Conservation (phyloP, 2,329 filamentous ascomycete species). For the Beauveria rudraprayagi region DNA sequence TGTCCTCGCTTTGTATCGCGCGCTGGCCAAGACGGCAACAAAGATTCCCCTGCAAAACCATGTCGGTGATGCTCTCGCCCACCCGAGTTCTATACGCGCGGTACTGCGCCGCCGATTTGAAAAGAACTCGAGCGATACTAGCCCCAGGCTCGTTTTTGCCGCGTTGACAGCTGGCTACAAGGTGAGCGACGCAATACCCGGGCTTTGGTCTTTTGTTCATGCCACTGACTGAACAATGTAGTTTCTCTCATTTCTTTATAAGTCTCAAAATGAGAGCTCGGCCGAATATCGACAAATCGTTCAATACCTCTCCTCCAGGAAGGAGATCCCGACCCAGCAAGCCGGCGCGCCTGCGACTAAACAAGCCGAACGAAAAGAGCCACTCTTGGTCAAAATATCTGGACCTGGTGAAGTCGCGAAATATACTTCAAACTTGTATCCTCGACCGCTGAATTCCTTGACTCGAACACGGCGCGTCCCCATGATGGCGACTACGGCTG, state of each 20-base stretch:
- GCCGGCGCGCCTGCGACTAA: not conserved
- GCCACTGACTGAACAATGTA: slow-evolving; percentile 13
- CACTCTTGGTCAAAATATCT: slow-evolving; percentile 28
- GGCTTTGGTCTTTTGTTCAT: not conserved
- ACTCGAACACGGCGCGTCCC: slow-evolving; percentile 48
- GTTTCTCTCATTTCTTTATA: slow-evolving; percentile 34
- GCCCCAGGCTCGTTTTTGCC: slow-evolving; percentile 50
- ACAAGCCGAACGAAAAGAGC: slow-evolving; percentile 19
- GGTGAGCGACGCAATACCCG: slow-evolving; percentile 26
- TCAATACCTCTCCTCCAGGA: slow-evolving; percentile 28
- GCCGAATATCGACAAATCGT: slow-evolving; percentile 35
- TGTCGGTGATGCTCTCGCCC: slow-evolving; percentile 17
- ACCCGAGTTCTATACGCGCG: slow-evolving; percentile 40
- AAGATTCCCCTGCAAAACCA: slow-evolving; percentile 45
- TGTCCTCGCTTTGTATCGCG: slow-evolving; percentile 63
- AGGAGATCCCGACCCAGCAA: slow-evolving; percentile 4
- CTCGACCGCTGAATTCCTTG: slow-evolving; percentile 14
- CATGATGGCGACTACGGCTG: slow-evolving; percentile 41
- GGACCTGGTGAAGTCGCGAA: slow-evolving; percentile 29
- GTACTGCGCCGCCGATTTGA: slow-evolving; percentile 56
- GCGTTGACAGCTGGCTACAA: slow-evolving; percentile 63
- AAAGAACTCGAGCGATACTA: slow-evolving; percentile 49
- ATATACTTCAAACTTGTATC: slow-evolving; percentile 26
- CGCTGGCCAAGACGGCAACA: slow-evolving; percentile 53
- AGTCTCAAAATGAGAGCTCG: slow-evolving; percentile 29